Conservation (phyloP, 768 basidiomycete genomes). For the Leccinellum albellum region DNA sequence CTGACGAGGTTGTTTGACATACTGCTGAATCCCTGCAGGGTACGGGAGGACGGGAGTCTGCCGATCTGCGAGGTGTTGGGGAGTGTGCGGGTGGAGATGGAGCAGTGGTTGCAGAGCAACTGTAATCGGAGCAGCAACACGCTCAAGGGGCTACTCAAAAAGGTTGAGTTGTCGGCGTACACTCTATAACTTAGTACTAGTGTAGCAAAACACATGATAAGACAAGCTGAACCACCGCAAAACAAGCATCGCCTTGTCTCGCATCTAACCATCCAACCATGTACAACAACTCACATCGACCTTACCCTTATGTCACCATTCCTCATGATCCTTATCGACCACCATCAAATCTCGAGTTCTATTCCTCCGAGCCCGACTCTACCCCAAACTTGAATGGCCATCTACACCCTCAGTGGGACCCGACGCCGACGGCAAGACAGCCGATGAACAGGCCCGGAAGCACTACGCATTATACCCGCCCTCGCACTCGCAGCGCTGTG, state of each 20-base stretch:
- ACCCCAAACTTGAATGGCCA: conserved; percentile 19
- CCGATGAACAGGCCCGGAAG: conserved; percentile 18
- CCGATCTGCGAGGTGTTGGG: conserved; percentile 72
- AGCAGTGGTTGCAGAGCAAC: conserved; percentile 79
- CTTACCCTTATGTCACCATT: conserved; percentile 37
- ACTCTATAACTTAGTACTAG: conserved; percentile 15
- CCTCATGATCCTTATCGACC: conserved; percentile 35
- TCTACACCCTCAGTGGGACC: conserved; percentile 34
- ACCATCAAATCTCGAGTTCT: conserved; percentile 24
- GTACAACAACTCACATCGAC: conserved; percentile 26
- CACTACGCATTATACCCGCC: conserved; percentile 25
- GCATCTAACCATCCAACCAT: conserved; percentile 11
- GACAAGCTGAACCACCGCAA: neutral
- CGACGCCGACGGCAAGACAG: conserved; percentile 25
- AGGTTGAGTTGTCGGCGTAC: conserved; percentile 59
- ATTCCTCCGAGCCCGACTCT: conserved; percentile 29
- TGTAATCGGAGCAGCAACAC: conserved; percentile 82
- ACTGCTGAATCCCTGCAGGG: conserved; percentile 76
- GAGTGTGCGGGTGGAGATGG: conserved; percentile 73
- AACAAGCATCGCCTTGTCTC: neutral
- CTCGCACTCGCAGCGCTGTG: conserved; percentile 39
- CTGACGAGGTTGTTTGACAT: conserved; percentile 84
- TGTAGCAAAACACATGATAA: conserved; percentile 17
- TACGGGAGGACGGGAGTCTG: conserved; percentile 52
- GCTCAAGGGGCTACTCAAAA: conserved; percentile 78